A percentile compares a stretch with the other conserved stretches of the same genome.
Evolutionary conservation across 176 grass and related monocot species (phyloP).

Genomic region (Lolium multiflorum): DNA sequence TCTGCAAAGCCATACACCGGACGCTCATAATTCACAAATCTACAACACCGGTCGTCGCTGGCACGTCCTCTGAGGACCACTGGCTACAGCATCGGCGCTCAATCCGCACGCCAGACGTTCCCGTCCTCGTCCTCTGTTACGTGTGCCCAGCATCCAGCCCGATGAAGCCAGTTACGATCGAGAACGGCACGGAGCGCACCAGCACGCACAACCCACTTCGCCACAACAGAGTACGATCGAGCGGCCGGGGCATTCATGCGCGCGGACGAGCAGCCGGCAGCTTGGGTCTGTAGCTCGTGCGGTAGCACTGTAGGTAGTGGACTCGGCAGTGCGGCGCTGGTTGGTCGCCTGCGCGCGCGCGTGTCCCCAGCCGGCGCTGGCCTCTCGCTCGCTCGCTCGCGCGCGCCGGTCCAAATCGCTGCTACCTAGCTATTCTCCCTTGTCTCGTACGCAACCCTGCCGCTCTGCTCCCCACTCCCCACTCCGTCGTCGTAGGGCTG

Average conservation of each 20-base stretch:
- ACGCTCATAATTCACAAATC: too few species aligned
- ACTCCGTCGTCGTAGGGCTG: background rate
- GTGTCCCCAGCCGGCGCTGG: background rate
- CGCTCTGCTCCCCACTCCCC: background rate
- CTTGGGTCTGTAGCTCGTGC: background rate
- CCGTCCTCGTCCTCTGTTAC: background rate
- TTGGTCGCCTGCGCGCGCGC: constrained; percentile 26
- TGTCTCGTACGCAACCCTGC: background rate
- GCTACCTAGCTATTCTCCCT: background rate
- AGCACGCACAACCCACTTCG: background rate
- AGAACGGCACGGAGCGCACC: background rate
- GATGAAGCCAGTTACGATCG: background rate
- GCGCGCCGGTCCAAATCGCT: constrained; percentile 27
- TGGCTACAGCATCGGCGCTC: too few species aligned
- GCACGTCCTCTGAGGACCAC: background rate
- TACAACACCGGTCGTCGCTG: too few species aligned
- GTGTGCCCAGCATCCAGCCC: background rate
- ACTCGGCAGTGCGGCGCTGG: constrained; percentile 24
- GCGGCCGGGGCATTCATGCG: background rate
- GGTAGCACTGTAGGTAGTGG: constrained; percentile 32
- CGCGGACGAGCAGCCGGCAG: background rate
- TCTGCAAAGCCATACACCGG: too few species aligned
- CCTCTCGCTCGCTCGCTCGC: background rate
- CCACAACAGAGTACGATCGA: too few species aligned
- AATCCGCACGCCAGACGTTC: background rate